A percentile compares a stretch with the other conserved stretches of the same genome.
These are phyloP conservation scores for Scolecobasidium constrictum DNA, from an alignment of 2,329 filamentous ascomycete species.

Conservation along the genomic window DNA sequence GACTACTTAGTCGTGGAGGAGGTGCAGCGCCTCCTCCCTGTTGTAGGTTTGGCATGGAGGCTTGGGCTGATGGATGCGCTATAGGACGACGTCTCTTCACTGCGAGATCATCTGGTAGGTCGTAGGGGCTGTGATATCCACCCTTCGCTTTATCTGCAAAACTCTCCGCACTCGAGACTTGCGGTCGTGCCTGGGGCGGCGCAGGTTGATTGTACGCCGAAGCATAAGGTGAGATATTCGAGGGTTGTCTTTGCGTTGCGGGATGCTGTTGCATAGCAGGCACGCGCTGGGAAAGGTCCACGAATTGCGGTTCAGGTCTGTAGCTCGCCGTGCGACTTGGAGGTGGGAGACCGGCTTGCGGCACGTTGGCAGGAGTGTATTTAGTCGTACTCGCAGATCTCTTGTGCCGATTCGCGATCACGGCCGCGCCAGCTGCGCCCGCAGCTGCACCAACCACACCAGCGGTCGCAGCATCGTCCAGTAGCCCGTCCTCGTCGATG, in stretches of 20 bases:
- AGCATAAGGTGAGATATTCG: slow-evolving; percentile 8
- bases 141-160: slow-evolving; percentile 85
- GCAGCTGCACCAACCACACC: slow-evolving; percentile 8
- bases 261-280: slow-evolving; percentile 7
- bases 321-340: slow-evolving; percentile 24
- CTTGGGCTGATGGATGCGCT: no score
- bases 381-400: slow-evolving; percentile 15
- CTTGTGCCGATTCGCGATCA: slow-evolving; percentile 11
- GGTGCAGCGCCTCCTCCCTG: no score
- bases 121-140: slow-evolving; percentile 89
- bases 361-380: slow-evolving; percentile 26
- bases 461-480: slow-evolving; percentile 48
- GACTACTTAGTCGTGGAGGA: slow-evolving; percentile 54
- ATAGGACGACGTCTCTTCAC: slow-evolving; percentile 52
- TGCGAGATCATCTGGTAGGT: slow-evolving; percentile 81
- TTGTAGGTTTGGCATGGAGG: no score
- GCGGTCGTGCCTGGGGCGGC: slow-evolving; percentile 10
- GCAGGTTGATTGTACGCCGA: slow-evolving; percentile 8
- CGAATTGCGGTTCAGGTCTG: slow-evolving; percentile 38
- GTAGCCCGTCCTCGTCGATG: slow-evolving; percentile 73
- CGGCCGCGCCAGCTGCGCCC: slow-evolving; percentile 8
- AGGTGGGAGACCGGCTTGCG: slow-evolving; percentile 16
- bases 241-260: not conserved
- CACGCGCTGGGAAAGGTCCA: slow-evolving; percentile 31
- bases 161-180: slow-evolving; percentile 46